A percentile compares a stretch with the other conserved stretches of the same genome.
These are phyloP conservation scores for Albifimbria verrucaria DNA, from an alignment of 2,329 filamentous ascomycete species.

Conservation along the genomic window DNA sequence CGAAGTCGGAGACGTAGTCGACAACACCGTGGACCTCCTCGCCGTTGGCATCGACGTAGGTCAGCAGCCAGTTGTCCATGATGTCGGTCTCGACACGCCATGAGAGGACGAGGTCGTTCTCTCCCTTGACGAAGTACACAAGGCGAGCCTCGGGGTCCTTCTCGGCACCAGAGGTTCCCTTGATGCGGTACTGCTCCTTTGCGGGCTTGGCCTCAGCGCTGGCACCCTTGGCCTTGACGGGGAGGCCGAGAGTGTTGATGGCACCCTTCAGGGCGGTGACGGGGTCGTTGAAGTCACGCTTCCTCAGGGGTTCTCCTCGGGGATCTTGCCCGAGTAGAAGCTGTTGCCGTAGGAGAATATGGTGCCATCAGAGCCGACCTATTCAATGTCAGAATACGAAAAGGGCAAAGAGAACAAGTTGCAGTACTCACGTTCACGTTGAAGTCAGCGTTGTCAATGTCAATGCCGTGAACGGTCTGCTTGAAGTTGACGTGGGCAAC, in stretches of 20 bases:
- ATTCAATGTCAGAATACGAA: conserved; percentile 39
- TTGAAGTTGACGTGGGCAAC: conserved; percentile 57
- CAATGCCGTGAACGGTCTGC: conserved; percentile 54
- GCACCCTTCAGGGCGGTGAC: conserved; percentile 40
- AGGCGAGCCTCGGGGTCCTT: conserved; percentile 53
- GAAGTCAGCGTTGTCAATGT: conserved; percentile 59
- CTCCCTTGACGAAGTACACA: conserved; percentile 49
- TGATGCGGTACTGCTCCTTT: conserved; percentile 35
- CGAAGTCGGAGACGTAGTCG: conserved; percentile 52
- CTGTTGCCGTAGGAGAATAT: conserved; percentile 57
- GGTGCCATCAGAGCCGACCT: conserved; percentile 48
- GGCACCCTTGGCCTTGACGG: conserved; percentile 22
- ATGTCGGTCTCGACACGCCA: conserved; percentile 60
- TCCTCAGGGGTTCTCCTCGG: conserved; percentile 32
- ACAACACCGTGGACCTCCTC: conserved; percentile 50
- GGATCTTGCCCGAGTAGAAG: conserved; percentile 40
- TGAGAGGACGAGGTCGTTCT: conserved; percentile 44
- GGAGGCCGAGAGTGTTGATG: conserved; percentile 27
- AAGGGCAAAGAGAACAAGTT: conserved; percentile 56
- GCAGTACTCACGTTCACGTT: conserved; percentile 54
- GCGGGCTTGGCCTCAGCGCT: conserved; percentile 22
- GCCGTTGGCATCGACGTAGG: conserved; percentile 51
- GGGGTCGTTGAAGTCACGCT: conserved; percentile 39
- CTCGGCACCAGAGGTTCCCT: conserved; percentile 43
- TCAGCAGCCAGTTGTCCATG: conserved; percentile 54